Evolutionary conservation across 495 filamentous ascomycete species (phyloP).

Genomic region (Xylaria intraflava): DNA sequence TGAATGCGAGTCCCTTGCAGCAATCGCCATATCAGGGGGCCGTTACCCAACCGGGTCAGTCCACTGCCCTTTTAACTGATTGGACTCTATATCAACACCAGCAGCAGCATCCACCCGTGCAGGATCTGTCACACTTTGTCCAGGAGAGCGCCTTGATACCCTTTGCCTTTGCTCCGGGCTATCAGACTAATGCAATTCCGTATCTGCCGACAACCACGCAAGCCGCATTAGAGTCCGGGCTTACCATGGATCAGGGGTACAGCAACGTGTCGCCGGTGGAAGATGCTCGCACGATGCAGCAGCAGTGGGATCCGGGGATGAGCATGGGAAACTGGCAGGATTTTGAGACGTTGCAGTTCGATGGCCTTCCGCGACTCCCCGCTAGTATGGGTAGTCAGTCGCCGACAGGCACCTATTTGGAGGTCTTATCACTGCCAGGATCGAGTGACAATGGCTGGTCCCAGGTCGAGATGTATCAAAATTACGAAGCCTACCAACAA

Average conservation of each 20-base stretch:
- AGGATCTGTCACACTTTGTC: constrained; percentile 48
- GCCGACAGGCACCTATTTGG: constrained; percentile 73
- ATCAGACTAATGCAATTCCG: constrained; percentile 55
- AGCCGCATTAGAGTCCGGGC: constrained; percentile 53
- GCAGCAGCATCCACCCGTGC: constrained; percentile 42
- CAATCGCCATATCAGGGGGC: constrained; percentile 41
- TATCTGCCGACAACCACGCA: constrained; percentile 67
- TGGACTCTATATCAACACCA: constrained; percentile 46
- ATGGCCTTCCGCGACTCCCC: constrained; percentile 45
- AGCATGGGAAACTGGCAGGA: constrained; percentile 66
- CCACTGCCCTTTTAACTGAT: constrained; percentile 41
- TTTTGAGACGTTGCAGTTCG: constrained; percentile 54
- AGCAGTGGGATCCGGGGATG: constrained; percentile 35
- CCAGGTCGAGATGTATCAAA: constrained; percentile 55
- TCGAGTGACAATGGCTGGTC: constrained; percentile 85
- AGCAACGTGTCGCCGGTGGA: constrained; percentile 56
- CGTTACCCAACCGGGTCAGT: constrained; percentile 33
- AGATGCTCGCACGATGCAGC: constrained; percentile 57
- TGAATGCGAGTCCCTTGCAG: constrained; percentile 40
- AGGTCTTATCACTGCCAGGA: constrained; percentile 69
- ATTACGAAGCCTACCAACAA: constrained; percentile 41
- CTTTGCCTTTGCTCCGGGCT: constrained; percentile 41
- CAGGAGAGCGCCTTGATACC: constrained; percentile 42
- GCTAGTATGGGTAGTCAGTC: constrained; percentile 67
- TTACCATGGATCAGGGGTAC: constrained; percentile 61